Conservation (phyloP, 495 filamentous ascomycete species). For the Glarea lozoyensis region DNA sequence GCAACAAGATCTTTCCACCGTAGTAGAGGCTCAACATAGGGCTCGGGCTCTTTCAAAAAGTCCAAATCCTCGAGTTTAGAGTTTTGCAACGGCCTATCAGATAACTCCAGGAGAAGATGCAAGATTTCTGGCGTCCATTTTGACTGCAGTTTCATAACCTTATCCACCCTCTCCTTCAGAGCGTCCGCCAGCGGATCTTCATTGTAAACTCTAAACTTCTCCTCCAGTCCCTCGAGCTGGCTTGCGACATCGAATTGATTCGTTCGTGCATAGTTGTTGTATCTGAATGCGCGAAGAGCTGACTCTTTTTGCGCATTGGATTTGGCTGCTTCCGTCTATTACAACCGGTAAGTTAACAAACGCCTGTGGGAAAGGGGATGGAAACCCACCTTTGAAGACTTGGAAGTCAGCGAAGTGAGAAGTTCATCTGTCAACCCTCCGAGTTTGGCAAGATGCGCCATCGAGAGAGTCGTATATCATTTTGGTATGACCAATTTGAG, state of each 20-base stretch:
- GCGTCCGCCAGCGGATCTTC: slow-evolving; percentile 76
- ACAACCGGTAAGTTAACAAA: not conserved
- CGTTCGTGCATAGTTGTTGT: slow-evolving; percentile 57
- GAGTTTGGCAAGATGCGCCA: slow-evolving; percentile 40
- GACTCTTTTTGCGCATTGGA: slow-evolving; percentile 42
- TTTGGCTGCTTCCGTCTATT: slow-evolving; percentile 30
- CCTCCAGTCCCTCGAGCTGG: slow-evolving; percentile 70
- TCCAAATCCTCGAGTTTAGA: slow-evolving; percentile 55
- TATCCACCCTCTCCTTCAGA: slow-evolving; percentile 51
- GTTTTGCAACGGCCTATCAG: slow-evolving; percentile 68
- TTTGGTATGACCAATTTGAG: too few relatives aligned
- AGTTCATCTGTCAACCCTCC: slow-evolving; percentile 46
- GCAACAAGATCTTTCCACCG: slow-evolving; percentile 69
- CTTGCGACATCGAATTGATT: slow-evolving; percentile 82
- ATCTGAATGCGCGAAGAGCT: slow-evolving; percentile 44
- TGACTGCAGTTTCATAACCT: slow-evolving; percentile 40
- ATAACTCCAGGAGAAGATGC: slow-evolving; percentile 70
- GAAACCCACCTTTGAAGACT: slow-evolving; percentile 18
- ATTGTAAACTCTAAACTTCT: slow-evolving; percentile 76
- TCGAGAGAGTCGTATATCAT: slow-evolving; percentile 12
- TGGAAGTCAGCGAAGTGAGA: slow-evolving; percentile 29
- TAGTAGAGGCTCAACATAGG: slow-evolving; percentile 34
- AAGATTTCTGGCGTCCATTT: slow-evolving; percentile 72
- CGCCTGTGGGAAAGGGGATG: not conserved
- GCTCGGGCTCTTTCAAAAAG: slow-evolving; percentile 33